Conservation (phyloP, 768 basidiomycete genomes). For the Serendipita vermifera region DNA sequence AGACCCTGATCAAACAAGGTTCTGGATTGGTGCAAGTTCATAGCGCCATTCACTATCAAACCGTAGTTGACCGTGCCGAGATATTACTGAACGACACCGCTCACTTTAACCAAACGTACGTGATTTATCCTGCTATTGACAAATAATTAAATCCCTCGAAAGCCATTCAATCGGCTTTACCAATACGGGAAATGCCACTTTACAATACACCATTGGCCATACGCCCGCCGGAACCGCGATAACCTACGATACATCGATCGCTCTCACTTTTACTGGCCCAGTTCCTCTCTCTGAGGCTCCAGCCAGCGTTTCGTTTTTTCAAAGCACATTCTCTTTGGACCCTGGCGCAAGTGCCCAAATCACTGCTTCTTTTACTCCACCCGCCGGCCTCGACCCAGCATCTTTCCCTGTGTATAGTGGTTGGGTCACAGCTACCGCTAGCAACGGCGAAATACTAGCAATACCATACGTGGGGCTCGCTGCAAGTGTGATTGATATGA, state of each 20-base stretch:
- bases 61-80: constrained; percentile 42
- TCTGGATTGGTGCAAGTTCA: constrained; percentile 46
- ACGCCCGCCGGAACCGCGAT: constrained; percentile 45
- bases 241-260: constrained; percentile 31
- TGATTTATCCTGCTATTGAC: constrained; percentile 13
- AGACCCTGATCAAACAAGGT: constrained; percentile 42
- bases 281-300: constrained; percentile 34
- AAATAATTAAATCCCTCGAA: constrained; percentile 27
- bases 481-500: constrained; percentile 33
- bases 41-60: constrained; percentile 40
- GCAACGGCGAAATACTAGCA: constrained; percentile 25
- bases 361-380: constrained; percentile 34
- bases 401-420: constrained; percentile 49
- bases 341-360: constrained; percentile 33
- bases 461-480: constrained; percentile 37
- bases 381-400: constrained; percentile 28
- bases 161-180: constrained; percentile 25
- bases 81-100: constrained; percentile 54
- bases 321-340: constrained; percentile 30
- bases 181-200: constrained; percentile 33
- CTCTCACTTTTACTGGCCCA: constrained; percentile 28
- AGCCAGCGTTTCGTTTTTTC: constrained; percentile 37
- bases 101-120: constrained; percentile 35
- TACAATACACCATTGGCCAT: constrained; percentile 38
- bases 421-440: constrained; percentile 31